These are phyloP conservation scores for Colletotrichum nymphaeae DNA, from an alignment of 2,329 filamentous ascomycete species.

Conservation along the genomic window DNA sequence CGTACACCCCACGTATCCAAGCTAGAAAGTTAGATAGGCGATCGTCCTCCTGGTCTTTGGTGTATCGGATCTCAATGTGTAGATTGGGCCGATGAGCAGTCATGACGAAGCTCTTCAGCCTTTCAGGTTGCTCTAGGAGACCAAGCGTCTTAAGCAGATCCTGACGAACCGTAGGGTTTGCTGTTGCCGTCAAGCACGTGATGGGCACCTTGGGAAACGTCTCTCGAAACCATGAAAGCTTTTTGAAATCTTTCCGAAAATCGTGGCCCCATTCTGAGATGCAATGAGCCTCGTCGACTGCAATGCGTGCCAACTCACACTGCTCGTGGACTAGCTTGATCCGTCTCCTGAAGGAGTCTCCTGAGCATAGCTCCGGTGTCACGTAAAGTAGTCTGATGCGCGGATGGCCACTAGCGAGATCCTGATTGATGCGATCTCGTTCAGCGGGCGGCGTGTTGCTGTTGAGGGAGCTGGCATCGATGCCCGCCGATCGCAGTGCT, in stretches of 20 bases:
- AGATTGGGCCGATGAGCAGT: conserved; percentile 87
- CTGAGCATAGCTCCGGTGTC: conserved; percentile 88
- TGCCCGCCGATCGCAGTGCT: conserved; percentile 77
- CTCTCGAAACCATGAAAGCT: conserved; percentile 85
- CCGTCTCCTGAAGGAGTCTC: conserved; percentile 79
- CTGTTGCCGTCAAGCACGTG: conserved; percentile 93
- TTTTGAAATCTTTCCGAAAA: conserved; percentile 92
- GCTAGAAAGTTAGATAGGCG: conserved; percentile 78
- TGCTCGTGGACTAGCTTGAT: conserved; percentile 81
- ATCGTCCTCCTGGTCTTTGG: conserved; percentile 78
- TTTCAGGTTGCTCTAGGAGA: conserved; percentile 67
- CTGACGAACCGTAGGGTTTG: conserved; percentile 81
- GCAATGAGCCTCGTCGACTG: conserved; percentile 95
- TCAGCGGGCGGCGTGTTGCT: conserved; percentile 78
- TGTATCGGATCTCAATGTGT: conserved; percentile 90
- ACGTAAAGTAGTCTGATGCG: conserved; percentile 88
- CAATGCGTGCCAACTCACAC: conserved; percentile 86
- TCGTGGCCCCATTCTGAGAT: conserved; percentile 99
- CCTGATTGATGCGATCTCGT: conserved; percentile 77
- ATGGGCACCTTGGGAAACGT: conserved; percentile 88
- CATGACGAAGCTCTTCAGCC: conserved; percentile 82
- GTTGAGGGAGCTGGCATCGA: conserved; percentile 88
- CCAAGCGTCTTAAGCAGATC: conserved; percentile 84
- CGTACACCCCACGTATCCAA: conserved; percentile 82
- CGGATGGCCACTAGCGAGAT: conserved; percentile 90